Conservation (phyloP, 805 yeast species). For the Wickerhamomyces chambardii region DNA sequence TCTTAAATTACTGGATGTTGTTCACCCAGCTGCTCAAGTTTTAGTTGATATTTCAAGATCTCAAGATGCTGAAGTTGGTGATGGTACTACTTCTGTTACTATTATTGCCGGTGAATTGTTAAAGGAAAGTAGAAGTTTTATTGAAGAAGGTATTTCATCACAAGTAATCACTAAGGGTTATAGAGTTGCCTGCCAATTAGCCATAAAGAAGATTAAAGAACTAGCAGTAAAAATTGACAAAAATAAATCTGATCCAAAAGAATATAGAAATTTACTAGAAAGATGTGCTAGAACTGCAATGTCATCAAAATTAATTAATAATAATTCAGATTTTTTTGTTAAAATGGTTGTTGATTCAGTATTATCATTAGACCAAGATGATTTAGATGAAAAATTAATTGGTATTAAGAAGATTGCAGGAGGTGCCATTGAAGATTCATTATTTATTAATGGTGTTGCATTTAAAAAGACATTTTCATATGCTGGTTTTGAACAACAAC, state of each 20-base stretch:
- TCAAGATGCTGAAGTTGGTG: constrained; percentile 98
- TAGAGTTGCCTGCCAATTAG: constrained; percentile 71
- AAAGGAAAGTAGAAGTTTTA: constrained; percentile 82
- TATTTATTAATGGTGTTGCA: constrained; percentile 89
- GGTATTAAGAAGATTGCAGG: constrained; percentile 95
- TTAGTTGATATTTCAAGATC: constrained; percentile 91
- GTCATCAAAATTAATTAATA: constrained; percentile 89
- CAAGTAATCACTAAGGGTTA: constrained; percentile 84
- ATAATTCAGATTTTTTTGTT: constrained; percentile 83
- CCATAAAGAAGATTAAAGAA: constrained; percentile 65
- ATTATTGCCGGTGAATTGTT: constrained; percentile 90
- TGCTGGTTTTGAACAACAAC: constrained; percentile 99
- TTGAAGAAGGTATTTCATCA: constrained; percentile 94
- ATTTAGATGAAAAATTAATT: constrained; percentile 80
- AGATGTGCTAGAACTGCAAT: constrained; percentile 96
- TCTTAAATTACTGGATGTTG: constrained; percentile 83
- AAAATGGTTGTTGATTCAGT: constrained; percentile 97
- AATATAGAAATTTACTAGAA: constrained; percentile 70
- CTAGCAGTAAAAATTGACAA: constrained; percentile 62
- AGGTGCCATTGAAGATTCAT: constrained; percentile 92
- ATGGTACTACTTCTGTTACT: constrained; percentile 95
- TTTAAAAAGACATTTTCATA: constrained; percentile 95
- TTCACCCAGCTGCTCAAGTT: constrained; percentile 97
- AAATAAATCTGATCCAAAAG: constrained; percentile 32
- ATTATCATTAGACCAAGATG: constrained; percentile 72